Evolutionary conservation across 1,284 basidiomycete species (phyloP), one percentile per base, ranked within the genome.

Genomic region (Boletus sp.): DNA sequence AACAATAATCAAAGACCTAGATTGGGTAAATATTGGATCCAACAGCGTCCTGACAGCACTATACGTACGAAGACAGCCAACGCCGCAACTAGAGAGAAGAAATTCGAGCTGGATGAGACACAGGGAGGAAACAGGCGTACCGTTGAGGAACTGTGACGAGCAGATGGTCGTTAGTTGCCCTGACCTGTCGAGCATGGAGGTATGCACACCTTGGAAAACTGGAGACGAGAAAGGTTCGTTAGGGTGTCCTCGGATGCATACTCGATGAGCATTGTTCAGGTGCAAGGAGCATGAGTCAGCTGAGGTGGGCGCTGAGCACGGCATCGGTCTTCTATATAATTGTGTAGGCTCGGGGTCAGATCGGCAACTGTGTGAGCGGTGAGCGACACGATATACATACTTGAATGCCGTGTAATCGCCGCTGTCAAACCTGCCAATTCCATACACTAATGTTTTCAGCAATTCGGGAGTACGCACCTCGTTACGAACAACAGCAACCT

Each of bases 131-230:
- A 2, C 1, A 22, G 22, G 13, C 33, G 6, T 49, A 61, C 58
- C 61, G 8, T 64, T 63, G 16, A 63, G 32, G 39, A 49, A 57
- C 61, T 59, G 17, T 14, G 35, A 30, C 16, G 9, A 16, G 5
- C 17, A 17, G 12, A 17, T 4, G 9, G 2, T 32, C 6, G 32
- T 26, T 8, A 35, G 30, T 12, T 33, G 9, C 2, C 3, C 26
- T 38, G 20, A 30, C 14, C n/a, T 5, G 16, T 32, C 10, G 12
- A 35, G 8, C 3, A 19, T 39, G 29, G 7, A 27, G 8, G 8
- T 14, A 5, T 7, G 8, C 53, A 33, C 19, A 63, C 58, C 58
- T 57, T 60, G 41, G 49, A 50, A 45, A 57, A 37, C 17, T 60
- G 61, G 43, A 59, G 44, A n/a, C 52, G 48, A 8, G 7, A 39